Evolutionary conservation across 768 basidiomycete species (phyloP), one percentile per base, ranked within the genome.

Genomic region (Macrocybe gigantea): DNA sequence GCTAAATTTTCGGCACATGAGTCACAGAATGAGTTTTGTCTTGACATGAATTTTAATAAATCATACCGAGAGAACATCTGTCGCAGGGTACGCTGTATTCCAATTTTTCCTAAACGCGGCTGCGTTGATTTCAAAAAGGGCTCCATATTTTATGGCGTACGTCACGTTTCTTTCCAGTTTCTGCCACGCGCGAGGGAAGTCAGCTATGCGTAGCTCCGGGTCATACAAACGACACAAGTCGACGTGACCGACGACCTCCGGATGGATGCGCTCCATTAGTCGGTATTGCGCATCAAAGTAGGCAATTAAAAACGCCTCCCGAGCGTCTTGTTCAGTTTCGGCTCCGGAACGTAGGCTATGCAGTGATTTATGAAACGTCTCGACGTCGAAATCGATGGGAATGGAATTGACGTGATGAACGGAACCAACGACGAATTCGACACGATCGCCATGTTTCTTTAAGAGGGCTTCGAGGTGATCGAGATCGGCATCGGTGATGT

Each of bases 31-130:
- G 33, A 35, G 37, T 31, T 8, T 12, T 44, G 43, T 44, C n/a
- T 56, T 47, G 46, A 51, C 48, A 43, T 22, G 22, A 22, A 22
- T 22, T 22, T 22, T 22, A 22, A 22, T 22, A 49, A 40, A 44
- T 49, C 63, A 49, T 59, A 87, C 94, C 70, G 83, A 61, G 8
- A 90, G 67, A 10, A 95, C 75, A 54, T 96, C 93, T 47, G 66
- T 63, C 1, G 77, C 89, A 0, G 96, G 95, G 66, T 94, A 98
- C 4, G 87, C 79, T 2, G 81, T 78, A 7, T 67, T 63, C 96
- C 96, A 98, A 9, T 85, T 82, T 61, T 98, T 99, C 57, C 93
- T 71, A 60, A 97, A 83, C 7, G 93, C 93, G 7, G 96, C 90
- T 15, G 93, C 83, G 57, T 95, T 98, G 33, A 89, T 69, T 66